phyloP scores from a whole-genome alignment of 306 rosid genomes.

The Malus orientalis region DNA sequence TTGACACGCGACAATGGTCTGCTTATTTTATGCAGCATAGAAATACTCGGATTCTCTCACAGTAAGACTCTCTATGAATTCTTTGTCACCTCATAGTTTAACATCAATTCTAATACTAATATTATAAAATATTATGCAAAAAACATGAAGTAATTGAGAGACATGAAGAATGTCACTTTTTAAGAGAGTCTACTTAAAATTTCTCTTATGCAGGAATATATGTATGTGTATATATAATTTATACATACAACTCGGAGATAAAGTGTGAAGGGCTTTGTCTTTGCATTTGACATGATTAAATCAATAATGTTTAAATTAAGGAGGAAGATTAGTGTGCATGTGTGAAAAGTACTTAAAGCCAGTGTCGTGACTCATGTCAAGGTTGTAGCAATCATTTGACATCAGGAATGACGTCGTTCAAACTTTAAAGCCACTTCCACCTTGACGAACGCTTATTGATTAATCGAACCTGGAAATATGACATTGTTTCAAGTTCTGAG shows the following conservation, averaged over 20 bases:
- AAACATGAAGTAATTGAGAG: no score
- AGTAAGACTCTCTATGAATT: no score
- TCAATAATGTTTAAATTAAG: neutral
- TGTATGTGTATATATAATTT: neutral
- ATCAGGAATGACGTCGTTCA: constrained; percentile 1
- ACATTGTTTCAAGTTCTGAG: neutral
- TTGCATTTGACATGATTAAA: neutral
- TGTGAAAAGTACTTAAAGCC: neutral
- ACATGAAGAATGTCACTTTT: no score
- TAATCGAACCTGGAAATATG: neutral
- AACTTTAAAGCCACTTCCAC: neutral
- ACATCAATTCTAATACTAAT: no score
- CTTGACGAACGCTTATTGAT: neutral
- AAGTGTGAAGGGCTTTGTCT: neutral
- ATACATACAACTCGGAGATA: neutral
- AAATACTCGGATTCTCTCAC: no score
- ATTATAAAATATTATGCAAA: no score
- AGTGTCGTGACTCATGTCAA: no score
- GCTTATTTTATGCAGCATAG: neutral
- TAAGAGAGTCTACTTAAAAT: no score
- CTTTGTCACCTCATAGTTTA: no score
- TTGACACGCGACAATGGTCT: no score
- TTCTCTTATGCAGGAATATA: no score
- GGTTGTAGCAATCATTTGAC: neutral
- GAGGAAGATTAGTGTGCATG: neutral